Conservation (phyloP, 1,139 yeast species). For the Debaryomyces sp. region DNA sequence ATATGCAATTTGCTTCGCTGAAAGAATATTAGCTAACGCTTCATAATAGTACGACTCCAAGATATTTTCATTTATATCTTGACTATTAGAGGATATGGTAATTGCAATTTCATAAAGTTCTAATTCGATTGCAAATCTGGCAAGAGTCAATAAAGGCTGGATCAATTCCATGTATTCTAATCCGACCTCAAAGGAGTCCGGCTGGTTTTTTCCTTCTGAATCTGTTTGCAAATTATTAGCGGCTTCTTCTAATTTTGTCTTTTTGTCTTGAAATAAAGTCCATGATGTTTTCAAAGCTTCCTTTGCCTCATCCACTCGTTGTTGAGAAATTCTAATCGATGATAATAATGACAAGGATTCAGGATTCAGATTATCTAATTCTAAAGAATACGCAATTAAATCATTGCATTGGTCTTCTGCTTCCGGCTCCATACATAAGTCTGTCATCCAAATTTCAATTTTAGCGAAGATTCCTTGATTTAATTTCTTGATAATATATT, state of each 20-base stretch:
- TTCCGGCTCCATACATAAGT: conserved; percentile 88
- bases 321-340: conserved; percentile 90
- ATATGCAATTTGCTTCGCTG: conserved; percentile 43
- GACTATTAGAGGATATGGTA: conserved; percentile 59
- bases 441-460: conserved; percentile 99
- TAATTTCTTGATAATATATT: conserved; percentile 53
- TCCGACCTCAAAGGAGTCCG: conserved; percentile 42
- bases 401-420: conserved; percentile 84
- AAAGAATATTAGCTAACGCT: conserved; percentile 71
- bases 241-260: conserved; percentile 50
- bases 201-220: conserved; percentile 22
- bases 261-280: conserved; percentile 61
- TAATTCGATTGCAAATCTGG: conserved; percentile 77
- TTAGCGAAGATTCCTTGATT: conserved; percentile 81
- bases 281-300: conserved; percentile 73
- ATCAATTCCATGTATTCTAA: conserved; percentile 63
- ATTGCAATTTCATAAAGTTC: conserved; percentile 69
- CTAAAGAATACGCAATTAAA: conserved; percentile 65
- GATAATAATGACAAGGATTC: conserved; percentile 85
- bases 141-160: conserved; percentile 68
- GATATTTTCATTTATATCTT: conserved; percentile 81
- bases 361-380: conserved; percentile 62
- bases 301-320: conserved; percentile 69
- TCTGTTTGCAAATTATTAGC: conserved; percentile 27
- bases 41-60: conserved; percentile 81